Evolutionary conservation across 495 filamentous ascomycete genomes (phyloP).

Genomic region (Bacidia gigantensis): DNA sequence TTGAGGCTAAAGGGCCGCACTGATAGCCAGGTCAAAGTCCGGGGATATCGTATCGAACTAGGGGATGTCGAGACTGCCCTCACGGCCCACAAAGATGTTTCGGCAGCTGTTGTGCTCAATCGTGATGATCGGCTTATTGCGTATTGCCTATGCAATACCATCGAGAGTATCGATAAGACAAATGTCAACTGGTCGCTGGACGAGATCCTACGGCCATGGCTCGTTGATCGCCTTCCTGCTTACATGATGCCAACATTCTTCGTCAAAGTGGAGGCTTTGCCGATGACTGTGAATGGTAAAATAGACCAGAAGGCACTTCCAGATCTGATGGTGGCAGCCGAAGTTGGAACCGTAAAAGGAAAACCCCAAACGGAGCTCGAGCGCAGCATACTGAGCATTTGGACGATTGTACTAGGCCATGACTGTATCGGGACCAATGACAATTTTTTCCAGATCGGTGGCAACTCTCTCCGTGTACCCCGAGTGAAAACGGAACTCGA

Average conservation of each 20-base stretch:
- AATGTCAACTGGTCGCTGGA: background rate
- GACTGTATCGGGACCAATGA: conserved; percentile 12
- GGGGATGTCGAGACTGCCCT: conserved; percentile 26
- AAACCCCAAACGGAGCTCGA: conserved; percentile 1
- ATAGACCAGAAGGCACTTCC: conserved; percentile 23
- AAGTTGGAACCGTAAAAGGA: background rate
- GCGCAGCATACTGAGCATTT: background rate
- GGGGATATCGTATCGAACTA: conserved; percentile 22
- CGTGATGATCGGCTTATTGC: conserved; percentile 5
- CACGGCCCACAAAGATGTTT: conserved; percentile 27
- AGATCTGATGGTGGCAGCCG: conserved; percentile 6
- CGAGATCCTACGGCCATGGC: background rate
- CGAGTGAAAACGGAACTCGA: conserved; percentile 15
- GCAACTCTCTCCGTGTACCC: conserved; percentile 19
- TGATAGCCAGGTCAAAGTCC: conserved; percentile 26
- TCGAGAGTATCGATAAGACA: background rate
- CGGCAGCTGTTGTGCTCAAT: background rate
- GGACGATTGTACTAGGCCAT: conserved; percentile 12
- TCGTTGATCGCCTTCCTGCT: conserved; percentile 22
- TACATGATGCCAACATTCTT: conserved; percentile 30
- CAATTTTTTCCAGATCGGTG: conserved; percentile 20
- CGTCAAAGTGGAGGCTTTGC: conserved; percentile 24
- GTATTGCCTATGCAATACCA: background rate
- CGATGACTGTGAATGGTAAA: conserved; percentile 29
- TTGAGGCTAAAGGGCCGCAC: conserved; percentile 20